Percentiles rank a stretch among this genome's conserved stretches.
Evolutionary conservation across 2,329 filamentous ascomycete species (phyloP).

Genomic region (Stenocarpella maydis): DNA sequence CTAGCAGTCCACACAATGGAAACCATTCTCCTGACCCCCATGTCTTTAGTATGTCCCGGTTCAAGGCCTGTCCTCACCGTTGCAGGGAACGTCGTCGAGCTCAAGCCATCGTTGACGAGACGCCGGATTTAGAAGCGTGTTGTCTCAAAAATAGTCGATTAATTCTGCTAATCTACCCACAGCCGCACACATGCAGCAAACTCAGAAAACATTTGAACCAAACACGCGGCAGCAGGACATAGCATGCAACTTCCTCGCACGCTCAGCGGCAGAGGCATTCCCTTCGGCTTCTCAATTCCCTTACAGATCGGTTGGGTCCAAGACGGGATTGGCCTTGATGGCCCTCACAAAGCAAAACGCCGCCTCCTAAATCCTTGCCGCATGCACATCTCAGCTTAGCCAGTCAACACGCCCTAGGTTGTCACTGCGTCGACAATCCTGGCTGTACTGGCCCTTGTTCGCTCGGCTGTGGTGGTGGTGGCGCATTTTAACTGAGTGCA

Average conservation of each 20-base stretch:
- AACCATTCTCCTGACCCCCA: too few relatives aligned
- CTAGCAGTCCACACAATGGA: neutral
- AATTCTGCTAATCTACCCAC: slow-evolving; percentile 8
- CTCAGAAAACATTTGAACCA: neutral
- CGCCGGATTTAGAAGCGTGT: neutral
- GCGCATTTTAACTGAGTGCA: slow-evolving; percentile 7
- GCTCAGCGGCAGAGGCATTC: slow-evolving; percentile 10
- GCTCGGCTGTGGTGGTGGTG: neutral
- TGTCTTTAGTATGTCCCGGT: neutral
- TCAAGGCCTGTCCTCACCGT: neutral
- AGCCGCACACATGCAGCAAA: neutral
- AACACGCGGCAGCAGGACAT: neutral
- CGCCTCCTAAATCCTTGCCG: neutral
- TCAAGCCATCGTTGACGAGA: neutral
- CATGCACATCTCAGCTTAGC: neutral
- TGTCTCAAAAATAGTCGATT: slow-evolving; percentile 1
- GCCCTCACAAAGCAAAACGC: neutral
- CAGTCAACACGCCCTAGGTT: neutral
- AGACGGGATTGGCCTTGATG: neutral
- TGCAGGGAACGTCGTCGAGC: neutral
- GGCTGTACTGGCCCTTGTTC: neutral
- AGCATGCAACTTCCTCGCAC: slow-evolving; percentile 10
- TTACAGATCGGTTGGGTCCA: neutral
- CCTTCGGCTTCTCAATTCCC: neutral
- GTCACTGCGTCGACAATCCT: neutral